Evolutionary conservation across 2,329 filamentous ascomycete genomes (phyloP), one percentile per base, ranked within the genome.

Genomic region (Lasiodiplodia hormozganensis): DNA sequence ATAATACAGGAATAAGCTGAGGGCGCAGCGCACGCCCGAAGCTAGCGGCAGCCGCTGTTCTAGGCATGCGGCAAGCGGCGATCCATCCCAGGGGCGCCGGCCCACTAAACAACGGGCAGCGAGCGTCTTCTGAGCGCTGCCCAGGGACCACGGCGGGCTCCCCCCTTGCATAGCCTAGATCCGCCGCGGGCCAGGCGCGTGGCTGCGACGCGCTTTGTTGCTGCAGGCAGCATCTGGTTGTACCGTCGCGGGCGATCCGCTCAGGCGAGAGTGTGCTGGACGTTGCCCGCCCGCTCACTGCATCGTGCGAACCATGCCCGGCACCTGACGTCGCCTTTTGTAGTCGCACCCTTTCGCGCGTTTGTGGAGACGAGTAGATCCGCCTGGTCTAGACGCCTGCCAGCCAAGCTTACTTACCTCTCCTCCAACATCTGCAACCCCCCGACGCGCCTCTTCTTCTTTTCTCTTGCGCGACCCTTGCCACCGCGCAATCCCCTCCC

Each of bases 291-390:
- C 14, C 21, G 11, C 31, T 36, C 38, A 43, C 11, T n/a, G 57
- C 58, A 34, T 34, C 31, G 31, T 36, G 40, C 57, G n/a, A 21
- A 14, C 34, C 40, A 23, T 40, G 31, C 6, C 38, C 12, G 21
- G n/a, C 58, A 49, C 60, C 60, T 64, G 60, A 64, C 60, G 60
- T 64, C 60, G 60, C 51, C 60, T 62, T 43, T 64, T 62, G 43
- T 11, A n/a, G 43, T 14, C n/a, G 43, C 43, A 21, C 18, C 43
- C 43, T 47, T 40, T 62, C 57, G 38, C 57, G 31, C 57, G 57
- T 62, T 62, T 62, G 57, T 62, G 57, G 57, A 62, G 57, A 62
- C 57, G 38, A 25, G 60, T 64, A 64, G 60, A 64, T 64, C 60
- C 60, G 31, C 36, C 43, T 47, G 60, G 60, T 64, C 60, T 31